These are phyloP conservation scores for Sicyos edulis DNA, from an alignment of 306 rosid genomes.

Conservation along the genomic window DNA sequence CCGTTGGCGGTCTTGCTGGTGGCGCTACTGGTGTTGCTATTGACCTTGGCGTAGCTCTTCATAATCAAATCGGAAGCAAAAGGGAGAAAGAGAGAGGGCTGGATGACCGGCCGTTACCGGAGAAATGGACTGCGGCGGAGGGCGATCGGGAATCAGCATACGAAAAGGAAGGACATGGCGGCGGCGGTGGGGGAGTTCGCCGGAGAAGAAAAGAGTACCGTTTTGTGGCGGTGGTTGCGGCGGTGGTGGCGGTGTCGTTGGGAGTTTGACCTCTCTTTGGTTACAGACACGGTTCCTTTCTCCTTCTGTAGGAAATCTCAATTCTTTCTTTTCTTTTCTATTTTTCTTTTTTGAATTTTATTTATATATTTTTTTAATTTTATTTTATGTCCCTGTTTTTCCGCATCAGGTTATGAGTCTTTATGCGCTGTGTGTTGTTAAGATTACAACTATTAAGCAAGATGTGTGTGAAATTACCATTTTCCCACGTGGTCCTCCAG, in stretches of 20 bases:
- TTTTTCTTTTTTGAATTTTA: not conserved
- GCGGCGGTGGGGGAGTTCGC: conserved; percentile 12
- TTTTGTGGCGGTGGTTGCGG: not conserved
- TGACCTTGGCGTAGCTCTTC: conserved; percentile 63
- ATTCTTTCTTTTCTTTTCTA: no score
- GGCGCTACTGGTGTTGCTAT: conserved; percentile 31
- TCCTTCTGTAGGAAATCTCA: conserved; percentile 16
- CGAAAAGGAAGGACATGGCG: conserved; percentile 31
- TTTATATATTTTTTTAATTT: not conserved
- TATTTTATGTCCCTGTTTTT: not conserved
- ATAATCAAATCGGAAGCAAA: conserved; percentile 31
- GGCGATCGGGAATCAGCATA: conserved; percentile 61
- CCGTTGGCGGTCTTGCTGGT: conserved; percentile 35
- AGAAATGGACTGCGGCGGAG: conserved; percentile 34
- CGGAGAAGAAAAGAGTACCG: conserved; percentile 6
- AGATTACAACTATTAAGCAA: no score
- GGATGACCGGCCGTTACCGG: conserved; percentile 48
- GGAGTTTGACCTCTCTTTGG: conserved; percentile 20
- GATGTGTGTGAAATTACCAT: no score
- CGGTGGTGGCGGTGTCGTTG: conserved; percentile 16
- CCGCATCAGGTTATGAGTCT: not conserved
- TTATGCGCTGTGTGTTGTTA: no score
- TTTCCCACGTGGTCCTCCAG: no score
- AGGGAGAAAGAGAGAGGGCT: not conserved
- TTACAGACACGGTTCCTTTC: conserved; percentile 16